Base-by-base conservation (phyloP, 768 basidiomycete genomes). In the Leccinum sublutescens region DNA sequence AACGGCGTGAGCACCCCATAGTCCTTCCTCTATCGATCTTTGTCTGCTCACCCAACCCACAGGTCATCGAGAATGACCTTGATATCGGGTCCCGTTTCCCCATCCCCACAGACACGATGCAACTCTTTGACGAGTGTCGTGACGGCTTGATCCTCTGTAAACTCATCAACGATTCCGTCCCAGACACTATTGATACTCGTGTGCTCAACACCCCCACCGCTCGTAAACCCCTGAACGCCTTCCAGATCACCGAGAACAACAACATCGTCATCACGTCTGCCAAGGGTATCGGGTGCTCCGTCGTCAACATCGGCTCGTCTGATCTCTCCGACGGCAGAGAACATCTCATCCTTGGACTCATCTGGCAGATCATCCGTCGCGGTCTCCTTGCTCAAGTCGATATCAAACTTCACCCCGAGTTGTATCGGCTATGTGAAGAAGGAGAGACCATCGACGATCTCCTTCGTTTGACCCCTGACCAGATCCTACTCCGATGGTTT, bases 231-330 rank as follows among this genome's bases (percentile, higher is more conserved):
- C 82, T 99, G 50, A 99, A 99, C 71, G 93, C 93, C 0, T 99
- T 99, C 85, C 95, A 99, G 69, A 98, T 98, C 68, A 98, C 97
- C 0, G 97, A 99, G 74, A 98, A 98, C 80, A 98, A 99, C 82
- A 99, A 98, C 76, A 97, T 99, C 70, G 96, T 98, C 70, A 97
- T 99, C 76, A 90, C 93, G 12, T 98, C 97, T 15, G 87, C 96
- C 38, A 98, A 98, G 77, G 95, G 91, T 73, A 98, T 99, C 64
- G 96, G 97, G 38, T 97, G 97, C 71, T 96, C 93, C 2, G 95
- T 98, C 55, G 96, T 99, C 75, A 99, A 99, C 76, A 98, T 99
- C 63, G 97, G 97, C 25, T 89, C 96, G 0, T 81, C 85, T 3
- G 97, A 99, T 77, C 78, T 99, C 53, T 83, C 93, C 29, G 95